phyloP scores from a whole-genome alignment of 2,329 filamentous ascomycete species.

The Colletotrichum camelliae region DNA sequence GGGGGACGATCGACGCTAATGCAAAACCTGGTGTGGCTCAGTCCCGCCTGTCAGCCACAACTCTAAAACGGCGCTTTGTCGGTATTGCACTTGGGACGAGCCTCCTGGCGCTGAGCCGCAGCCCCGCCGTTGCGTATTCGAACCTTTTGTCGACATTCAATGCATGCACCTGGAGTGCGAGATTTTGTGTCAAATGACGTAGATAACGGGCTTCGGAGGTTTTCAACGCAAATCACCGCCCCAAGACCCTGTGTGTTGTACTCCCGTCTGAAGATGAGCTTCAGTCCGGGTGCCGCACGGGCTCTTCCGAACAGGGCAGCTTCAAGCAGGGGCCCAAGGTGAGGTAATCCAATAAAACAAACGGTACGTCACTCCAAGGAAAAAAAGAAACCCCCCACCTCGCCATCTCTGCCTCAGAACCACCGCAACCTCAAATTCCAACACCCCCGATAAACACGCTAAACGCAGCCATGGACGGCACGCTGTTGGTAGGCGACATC shows the following conservation, averaged over 20 bases:
- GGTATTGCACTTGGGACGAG: neutral
- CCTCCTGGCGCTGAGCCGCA: neutral
- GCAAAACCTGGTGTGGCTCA: slow-evolving; percentile 18
- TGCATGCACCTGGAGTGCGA: neutral
- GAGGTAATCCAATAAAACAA: slow-evolving; percentile 5
- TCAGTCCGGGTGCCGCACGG: slow-evolving; percentile 15
- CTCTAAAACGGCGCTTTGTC: slow-evolving; percentile 20
- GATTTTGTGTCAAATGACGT: neutral
- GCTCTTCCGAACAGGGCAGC: slow-evolving; percentile 9
- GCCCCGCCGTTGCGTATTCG: neutral
- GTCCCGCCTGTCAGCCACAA: slow-evolving; percentile 20
- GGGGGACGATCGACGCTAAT: slow-evolving; percentile 20
- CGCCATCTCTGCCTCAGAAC: neutral
- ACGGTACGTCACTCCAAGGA: neutral
- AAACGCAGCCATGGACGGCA: slow-evolving; percentile 33
- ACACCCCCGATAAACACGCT: neutral
- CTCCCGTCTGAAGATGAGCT: slow-evolving; percentile 16
- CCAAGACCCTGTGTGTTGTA: neutral
- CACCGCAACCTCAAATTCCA: neutral
- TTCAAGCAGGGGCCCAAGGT: slow-evolving; percentile 7
- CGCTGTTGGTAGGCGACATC: slow-evolving; percentile 75
- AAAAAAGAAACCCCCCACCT: neutral
- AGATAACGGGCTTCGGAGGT: neutral
- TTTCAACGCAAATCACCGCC: neutral
- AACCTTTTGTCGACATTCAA: neutral